Evolutionary conservation across 73 alveolate species (phyloP), one percentile per base, ranked within the genome.

Genomic region (Paramecium sonneborni): DNA sequence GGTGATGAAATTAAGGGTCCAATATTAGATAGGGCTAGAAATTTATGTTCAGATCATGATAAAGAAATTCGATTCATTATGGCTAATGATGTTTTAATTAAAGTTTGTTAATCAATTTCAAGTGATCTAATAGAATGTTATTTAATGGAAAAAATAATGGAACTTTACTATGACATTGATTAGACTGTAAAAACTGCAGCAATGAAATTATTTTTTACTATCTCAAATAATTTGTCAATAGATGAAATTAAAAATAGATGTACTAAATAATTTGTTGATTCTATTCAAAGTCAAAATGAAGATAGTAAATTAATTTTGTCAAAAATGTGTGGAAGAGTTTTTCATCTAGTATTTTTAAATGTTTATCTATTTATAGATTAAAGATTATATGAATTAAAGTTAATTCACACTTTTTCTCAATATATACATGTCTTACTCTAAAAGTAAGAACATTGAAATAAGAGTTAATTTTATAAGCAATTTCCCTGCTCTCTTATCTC

Each of bases 51-150:
- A 23, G 94, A 88, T 70, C 91, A 88, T 38, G 94, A 88, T 34
- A 70, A 44, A 12, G 94, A 88, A 88, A 67, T 88, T 20, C 43
- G 94, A 70, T 37, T 69, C 8, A 21, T 70, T 23, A 88, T 88
- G 94, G 94, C 94, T n/a, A 62, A 62, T 18, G 94, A 88, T 43
- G 94, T 88, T 26, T 38, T 88, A n/a, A 38, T 69, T 32, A 88
- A 70, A 72, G 39, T 88, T 18, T 88, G 94, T 20, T 57, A 70
- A 58, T 14, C 34, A n/a, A 88, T 88, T 21, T 44, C 79, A 7
- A 39, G 72, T 23, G 94, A 88, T 10, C 70, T 82, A 7, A 67
- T 88, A 20, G 94, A 88, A 15, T 56, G 52, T 44, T 82, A 88
- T 70, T 70, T 88, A 26, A 21, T 88, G 28, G 94, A 88, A 26